Base-by-base conservation (phyloP, 2,329 filamentous ascomycete genomes). In the Cercospora canescens region DNA sequence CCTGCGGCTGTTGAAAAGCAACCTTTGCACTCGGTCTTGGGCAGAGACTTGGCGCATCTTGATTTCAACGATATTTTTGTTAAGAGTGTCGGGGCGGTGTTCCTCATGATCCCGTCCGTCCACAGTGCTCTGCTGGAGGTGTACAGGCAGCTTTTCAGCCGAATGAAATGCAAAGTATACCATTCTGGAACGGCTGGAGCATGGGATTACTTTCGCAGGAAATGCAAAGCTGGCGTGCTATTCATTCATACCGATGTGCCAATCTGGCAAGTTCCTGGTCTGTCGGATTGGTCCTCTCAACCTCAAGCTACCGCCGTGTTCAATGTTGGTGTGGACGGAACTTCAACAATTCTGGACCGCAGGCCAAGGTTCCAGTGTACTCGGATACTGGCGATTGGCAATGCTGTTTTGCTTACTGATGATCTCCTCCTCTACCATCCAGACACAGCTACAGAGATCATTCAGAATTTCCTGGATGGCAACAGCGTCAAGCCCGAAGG, bases 321-420 rank as follows among this genome's bases (percentile, higher is more conserved):
- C 72, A 76, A 74, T 2, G 65, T 80, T 34, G 78, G 79, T 16
- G 69, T 64, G 71, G 78, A 73, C 48, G 63, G 54, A 57, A 61
- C 26, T 21, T 64, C 30, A 68, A 57, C 66, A 26, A 68, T 39
- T 14, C 11, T 54, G 1, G 58, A 74, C 11, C 30, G 65, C 12
- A 65, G 70, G 11, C 62, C 70, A 5, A 50, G 39, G 5, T 72
- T 70, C 8, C 64, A 64, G 4, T 72, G 69, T 63, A 64, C 74
- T 70, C 65, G 76, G 64, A 56, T 77, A 66, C 81, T 82, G 52
- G 78, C 80, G 1, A 68, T 72, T 26, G 81, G 80, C 6, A 74
- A 73, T 6, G 74, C 80, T 6, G 76, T 79, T 11, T 80, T 80
- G 68, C 78, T 83, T 16, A 82, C 80, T 1, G 81, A 82, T 41